Evolutionary conservation across 2,329 filamentous ascomycete genomes (phyloP).

Genomic region (Aspergillus sp.): DNA sequence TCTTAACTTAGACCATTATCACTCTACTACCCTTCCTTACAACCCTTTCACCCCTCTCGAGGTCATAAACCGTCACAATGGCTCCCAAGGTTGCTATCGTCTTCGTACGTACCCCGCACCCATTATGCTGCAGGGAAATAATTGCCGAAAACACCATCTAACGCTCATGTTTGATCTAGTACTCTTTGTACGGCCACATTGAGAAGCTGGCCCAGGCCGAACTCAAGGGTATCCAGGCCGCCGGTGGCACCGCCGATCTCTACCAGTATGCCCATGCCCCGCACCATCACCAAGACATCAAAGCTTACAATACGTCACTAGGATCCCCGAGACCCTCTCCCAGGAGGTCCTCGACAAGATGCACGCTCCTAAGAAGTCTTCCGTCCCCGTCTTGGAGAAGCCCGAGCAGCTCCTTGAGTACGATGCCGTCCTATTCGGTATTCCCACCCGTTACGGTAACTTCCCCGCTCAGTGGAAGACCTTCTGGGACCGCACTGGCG

Average conservation of each 20-base stretch:
- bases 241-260: slow-evolving; percentile 77
- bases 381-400: slow-evolving; percentile 64
- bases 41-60: background rate
- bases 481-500: slow-evolving; percentile 82
- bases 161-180: slow-evolving; percentile 52
- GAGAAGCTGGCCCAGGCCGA: slow-evolving; percentile 81
- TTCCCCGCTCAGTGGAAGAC: slow-evolving; percentile 94
- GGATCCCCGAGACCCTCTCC: slow-evolving; percentile 80
- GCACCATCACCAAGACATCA: background rate
- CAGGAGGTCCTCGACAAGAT: slow-evolving; percentile 85
- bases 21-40: background rate
- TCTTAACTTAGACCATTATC: background rate
- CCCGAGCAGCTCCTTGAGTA: slow-evolving; percentile 67
- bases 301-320: slow-evolving; percentile 31
- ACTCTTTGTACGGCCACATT: slow-evolving; percentile 94
- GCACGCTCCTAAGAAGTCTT: slow-evolving; percentile 76
- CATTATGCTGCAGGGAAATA: background rate
- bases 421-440: slow-evolving; percentile 88
- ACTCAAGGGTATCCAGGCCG: slow-evolving; percentile 83
- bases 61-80: slow-evolving; percentile 56
- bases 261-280: slow-evolving; percentile 64
- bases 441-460: slow-evolving; percentile 95
- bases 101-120: slow-evolving; percentile 59
- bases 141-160: slow-evolving; percentile 2
- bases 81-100: slow-evolving; percentile 90